phyloP scores from a whole-genome alignment of 768 basidiomycete genomes.

The Lactarius vividus region DNA sequence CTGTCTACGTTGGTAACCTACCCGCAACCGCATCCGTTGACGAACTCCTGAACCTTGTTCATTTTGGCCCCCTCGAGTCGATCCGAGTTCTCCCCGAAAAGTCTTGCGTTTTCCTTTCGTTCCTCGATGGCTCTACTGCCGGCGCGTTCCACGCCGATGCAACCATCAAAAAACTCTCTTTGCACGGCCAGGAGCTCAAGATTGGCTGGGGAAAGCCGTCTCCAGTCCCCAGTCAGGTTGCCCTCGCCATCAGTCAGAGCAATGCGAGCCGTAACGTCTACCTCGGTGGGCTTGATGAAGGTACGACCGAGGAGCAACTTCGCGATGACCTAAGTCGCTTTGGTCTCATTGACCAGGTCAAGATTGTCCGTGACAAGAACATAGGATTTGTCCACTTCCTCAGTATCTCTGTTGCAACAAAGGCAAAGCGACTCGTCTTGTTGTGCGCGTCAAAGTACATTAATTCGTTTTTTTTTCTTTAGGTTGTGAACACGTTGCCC shows the following conservation, averaged over 20 bases:
- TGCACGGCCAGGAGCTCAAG: conserved; percentile 96
- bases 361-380: conserved; percentile 99
- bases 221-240: conserved; percentile 81
- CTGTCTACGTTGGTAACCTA: conserved; percentile 95
- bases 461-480: not conserved
- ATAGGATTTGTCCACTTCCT: conserved; percentile 99
- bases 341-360: conserved; percentile 97
- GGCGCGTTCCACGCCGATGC: conserved; percentile 98
- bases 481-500: conserved; percentile 93
- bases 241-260: conserved; percentile 83
- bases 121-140: conserved; percentile 89
- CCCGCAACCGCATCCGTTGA: conserved; percentile 97
- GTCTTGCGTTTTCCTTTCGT: conserved; percentile 96
- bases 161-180: conserved; percentile 85
- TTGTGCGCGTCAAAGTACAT: not conserved
- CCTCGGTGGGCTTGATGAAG: conserved; percentile 88
- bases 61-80: conserved; percentile 94
- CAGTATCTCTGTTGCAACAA: conserved; percentile 90
- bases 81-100: conserved; percentile 96
- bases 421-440: conserved; percentile 49
- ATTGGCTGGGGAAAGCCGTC: conserved; percentile 98
- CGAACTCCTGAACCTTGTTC: conserved; percentile 95
- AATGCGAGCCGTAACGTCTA: conserved; percentile 97
- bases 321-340: conserved; percentile 90
- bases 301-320: conserved; percentile 86